Evolutionary conservation across 1,284 basidiomycete species (phyloP), one percentile per base, ranked within the genome.

Genomic region (Sanguinoderma infundibulare): DNA sequence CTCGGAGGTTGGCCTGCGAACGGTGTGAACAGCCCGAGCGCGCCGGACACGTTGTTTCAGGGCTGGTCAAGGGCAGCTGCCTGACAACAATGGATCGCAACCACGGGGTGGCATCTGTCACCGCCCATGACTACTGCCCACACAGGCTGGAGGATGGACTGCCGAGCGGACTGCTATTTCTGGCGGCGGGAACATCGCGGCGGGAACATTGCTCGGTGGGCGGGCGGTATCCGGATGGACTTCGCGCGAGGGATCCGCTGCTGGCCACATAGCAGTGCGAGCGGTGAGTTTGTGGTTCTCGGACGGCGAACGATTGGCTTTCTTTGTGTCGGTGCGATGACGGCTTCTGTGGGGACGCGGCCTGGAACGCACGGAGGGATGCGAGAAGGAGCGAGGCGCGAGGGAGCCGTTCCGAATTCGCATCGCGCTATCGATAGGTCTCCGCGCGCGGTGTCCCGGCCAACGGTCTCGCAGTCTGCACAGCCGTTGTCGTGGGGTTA

Each of bases 11-110:
- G n/a, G n/a, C n/a, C n/a, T n/a, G n/a, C 26, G 34, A 55, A 40
- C 56, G 64, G 64, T 63, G 64, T 28, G 61, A 61, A 65, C 34
- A 47, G 51, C 39, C 64, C 64, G 64, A 59, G 40, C 53, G 54
- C 50, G 42, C 54, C 64, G 65, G 60, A 55, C 65, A 66, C 65
- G 62, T 60, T 66, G 57, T 32, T 60, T 51, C 64, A 59, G 61
- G 61, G 59, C 44, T 49, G 57, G 26, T 60, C 47, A 61, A 59
- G 61, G 61, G 59, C 44, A 49, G 57, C 30, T 36, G 30, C 35
- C 53, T 46, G 46, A 42, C 60, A 54, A 62, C 54, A 46, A 60
- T 26, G 55, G 40, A 53, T 57, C 55, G 49, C 60, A 49, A 57
- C 58, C 55, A 54, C 55, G 59, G 60, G 53, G 52, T 59, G 53